These are phyloP conservation scores for Perkinsela sp. DNA, from an alignment of 208 protist genomes.

Conservation along the genomic window DNA sequence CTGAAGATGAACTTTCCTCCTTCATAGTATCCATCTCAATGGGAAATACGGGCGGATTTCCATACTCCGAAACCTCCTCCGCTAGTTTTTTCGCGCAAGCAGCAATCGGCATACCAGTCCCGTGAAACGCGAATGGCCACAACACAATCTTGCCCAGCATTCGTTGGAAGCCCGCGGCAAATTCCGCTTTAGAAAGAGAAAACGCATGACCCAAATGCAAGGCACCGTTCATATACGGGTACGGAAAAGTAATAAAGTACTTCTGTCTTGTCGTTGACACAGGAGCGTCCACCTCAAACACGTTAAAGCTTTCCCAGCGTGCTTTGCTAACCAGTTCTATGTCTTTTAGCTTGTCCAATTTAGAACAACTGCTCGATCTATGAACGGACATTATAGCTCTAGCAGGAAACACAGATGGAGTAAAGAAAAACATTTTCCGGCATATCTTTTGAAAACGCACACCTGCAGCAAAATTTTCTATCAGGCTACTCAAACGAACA, in stretches of 20 bases:
- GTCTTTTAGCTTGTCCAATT: conserved; percentile 2
- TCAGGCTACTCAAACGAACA: too few species aligned
- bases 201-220: conserved; percentile 98
- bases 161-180: conserved; percentile 82
- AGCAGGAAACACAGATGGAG: too few species aligned
- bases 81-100: conserved; percentile 90
- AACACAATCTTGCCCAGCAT: conserved; percentile 83
- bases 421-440: too few species aligned
- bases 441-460: too few species aligned
- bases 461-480: too few species aligned
- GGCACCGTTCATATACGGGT: conserved; percentile 97
- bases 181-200: conserved; percentile 95
- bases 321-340: conserved; percentile 28
- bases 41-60: conserved; percentile 62
- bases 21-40: conserved; percentile 7
- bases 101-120: conserved; percentile 98
- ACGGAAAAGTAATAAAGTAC: conserved; percentile 96
- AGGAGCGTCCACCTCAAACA: conserved; percentile 37
- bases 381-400: too few species aligned
- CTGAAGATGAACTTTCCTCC: conserved; percentile 9
- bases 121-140: conserved; percentile 99
- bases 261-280: conserved; percentile 22
- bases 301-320: conserved; percentile 21
- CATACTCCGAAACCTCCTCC: conserved; percentile 43
- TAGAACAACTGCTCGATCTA: too few species aligned